Percentiles rank a stretch among this genome's conserved stretches.
Conservation (phyloP, 192 early-diverging fungal species). For the Coemansia sp. region DNA sequence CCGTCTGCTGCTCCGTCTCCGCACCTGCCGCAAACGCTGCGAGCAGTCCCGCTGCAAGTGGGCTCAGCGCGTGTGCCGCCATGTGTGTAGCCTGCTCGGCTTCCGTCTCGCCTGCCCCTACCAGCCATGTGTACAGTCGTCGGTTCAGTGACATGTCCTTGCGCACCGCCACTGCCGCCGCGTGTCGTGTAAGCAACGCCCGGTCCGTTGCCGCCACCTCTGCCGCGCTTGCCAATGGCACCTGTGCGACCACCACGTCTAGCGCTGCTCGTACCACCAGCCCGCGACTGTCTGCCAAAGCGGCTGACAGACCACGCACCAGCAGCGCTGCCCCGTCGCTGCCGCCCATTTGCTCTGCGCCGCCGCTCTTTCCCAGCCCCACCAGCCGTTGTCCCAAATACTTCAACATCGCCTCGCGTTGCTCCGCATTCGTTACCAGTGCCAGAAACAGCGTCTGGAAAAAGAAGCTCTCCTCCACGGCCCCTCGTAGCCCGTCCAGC, state of each 20-base stretch:
- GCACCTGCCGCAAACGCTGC: slow-evolving; percentile 53
- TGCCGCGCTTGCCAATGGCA: slow-evolving; percentile 40
- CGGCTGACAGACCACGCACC: slow-evolving; percentile 71
- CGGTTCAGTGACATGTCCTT: slow-evolving; percentile 95
- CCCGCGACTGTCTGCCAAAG: slow-evolving; percentile 68
- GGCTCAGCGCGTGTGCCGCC: slow-evolving; percentile 52
- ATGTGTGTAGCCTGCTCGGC: slow-evolving; percentile 60
- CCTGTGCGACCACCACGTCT: slow-evolving; percentile 69
- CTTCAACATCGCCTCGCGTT: slow-evolving; percentile 71
- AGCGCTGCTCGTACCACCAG: slow-evolving; percentile 83
- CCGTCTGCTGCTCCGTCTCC: slow-evolving; percentile 45
- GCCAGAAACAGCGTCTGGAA: slow-evolving; percentile 81
- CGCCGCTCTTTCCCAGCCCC: slow-evolving; percentile 61
- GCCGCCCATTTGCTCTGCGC: slow-evolving; percentile 68
- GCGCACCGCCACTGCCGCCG: slow-evolving; percentile 75
- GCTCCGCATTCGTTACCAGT: slow-evolving; percentile 65
- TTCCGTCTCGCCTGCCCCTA: slow-evolving; percentile 57
- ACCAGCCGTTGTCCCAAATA: slow-evolving; percentile 72
- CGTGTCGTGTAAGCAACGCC: slow-evolving; percentile 66
- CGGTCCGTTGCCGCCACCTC: slow-evolving; percentile 53
- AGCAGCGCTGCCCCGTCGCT: slow-evolving; percentile 70
- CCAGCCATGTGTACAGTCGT: slow-evolving; percentile 88
- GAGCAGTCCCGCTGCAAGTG: slow-evolving; percentile 58
- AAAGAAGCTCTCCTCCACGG: slow-evolving; percentile 75
- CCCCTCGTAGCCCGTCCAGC: slow-evolving; percentile 64